A percentile compares a stretch with the other conserved stretches of the same genome.
Conservation (phyloP, 176 grass and related monocot genomes). For the Oryza punctata region DNA sequence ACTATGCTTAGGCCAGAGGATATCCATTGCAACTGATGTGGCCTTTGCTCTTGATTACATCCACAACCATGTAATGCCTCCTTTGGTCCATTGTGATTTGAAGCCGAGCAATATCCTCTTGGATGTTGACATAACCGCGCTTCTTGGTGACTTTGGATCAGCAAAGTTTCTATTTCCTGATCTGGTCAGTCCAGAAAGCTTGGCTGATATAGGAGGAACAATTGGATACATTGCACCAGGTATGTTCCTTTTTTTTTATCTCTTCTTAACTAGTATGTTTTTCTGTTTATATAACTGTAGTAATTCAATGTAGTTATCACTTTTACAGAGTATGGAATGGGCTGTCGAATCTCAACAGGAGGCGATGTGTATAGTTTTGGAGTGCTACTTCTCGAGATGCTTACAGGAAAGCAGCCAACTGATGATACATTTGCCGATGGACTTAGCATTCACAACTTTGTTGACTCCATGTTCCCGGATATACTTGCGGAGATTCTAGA, state of each 20-base stretch:
- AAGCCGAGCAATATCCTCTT: conserved; percentile 42
- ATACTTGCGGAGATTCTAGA: conserved; percentile 34
- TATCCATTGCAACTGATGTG: conserved; percentile 22
- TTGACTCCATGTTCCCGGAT: conserved; percentile 33
- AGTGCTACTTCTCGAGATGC: conserved; percentile 41
- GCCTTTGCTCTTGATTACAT: conserved; percentile 36
- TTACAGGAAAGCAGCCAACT: conserved; percentile 7
- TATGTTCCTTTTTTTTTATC: neutral
- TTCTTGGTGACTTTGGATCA: conserved; percentile 38
- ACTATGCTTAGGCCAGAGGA: conserved; percentile 20
- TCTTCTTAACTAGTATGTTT: too few species aligned
- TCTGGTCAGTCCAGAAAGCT: neutral
- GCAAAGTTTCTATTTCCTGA: conserved; percentile 30
- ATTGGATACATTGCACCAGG: conserved; percentile 47
- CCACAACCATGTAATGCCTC: conserved; percentile 42
- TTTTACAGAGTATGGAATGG: conserved; percentile 35
- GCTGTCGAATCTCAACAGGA: neutral
- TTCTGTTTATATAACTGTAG: neutral
- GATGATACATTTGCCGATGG: conserved; percentile 13
- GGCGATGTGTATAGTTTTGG: conserved; percentile 40
- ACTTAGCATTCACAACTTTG: conserved; percentile 23
- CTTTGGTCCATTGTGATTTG: conserved; percentile 30
- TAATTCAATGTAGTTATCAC: neutral
- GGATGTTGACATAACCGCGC: conserved; percentile 34
- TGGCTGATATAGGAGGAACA: neutral